Base-by-base conservation (phyloP, 2,329 filamentous ascomycete genomes). In the Colletotrichum sp. region DNA sequence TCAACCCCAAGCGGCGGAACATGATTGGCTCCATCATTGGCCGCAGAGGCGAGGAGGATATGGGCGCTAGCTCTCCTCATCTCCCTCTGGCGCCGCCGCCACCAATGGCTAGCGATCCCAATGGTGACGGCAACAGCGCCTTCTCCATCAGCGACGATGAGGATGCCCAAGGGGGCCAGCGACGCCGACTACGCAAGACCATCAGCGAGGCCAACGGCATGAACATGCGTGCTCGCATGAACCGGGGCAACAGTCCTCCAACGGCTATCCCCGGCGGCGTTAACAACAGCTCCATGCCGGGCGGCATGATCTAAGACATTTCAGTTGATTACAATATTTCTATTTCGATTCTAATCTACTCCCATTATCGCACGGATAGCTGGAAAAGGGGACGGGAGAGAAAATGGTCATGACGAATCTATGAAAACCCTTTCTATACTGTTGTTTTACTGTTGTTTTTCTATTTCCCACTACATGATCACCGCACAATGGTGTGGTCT, bases 1-100 rank as follows among this genome's bases (percentile, higher is more conserved):
- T 92, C 80, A 92, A 92, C 80, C 91, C 91, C 32, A 87, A 89
- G 65, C 87, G 91, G 12, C 87, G 89, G 69, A 87, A 86, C 12
- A 81, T 85, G 2, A 80, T 86, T n/a, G 84, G 83, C 28, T 82
- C 83, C 5, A 76, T 87, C 24, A 78, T 82, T 52, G 83, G 84
- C 21, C 83, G 83, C 21, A 81, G 81, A 15, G 83, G 83, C 7
- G 85, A 87, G 13, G 83, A 84, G 34, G 73, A 71, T 59, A 82
- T 72, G 78, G 82, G 80, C 60, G 80, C 82, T 28, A 83, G 82
- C 59, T 80, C 81, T 8, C 82, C 85, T 5, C 80, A 82, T 28
- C 75, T 84, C 26, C 82, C 83, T 24, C 78, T 82, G 49, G 82
- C 79, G 18, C 73, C 72, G 7, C 76, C 72, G 5, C 76, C 62